A percentile compares a stretch with the other conserved stretches of the same genome.
phyloP scores from a whole-genome alignment of 202 grass and related monocot genomes.

The Brachypodium distachyon region DNA sequence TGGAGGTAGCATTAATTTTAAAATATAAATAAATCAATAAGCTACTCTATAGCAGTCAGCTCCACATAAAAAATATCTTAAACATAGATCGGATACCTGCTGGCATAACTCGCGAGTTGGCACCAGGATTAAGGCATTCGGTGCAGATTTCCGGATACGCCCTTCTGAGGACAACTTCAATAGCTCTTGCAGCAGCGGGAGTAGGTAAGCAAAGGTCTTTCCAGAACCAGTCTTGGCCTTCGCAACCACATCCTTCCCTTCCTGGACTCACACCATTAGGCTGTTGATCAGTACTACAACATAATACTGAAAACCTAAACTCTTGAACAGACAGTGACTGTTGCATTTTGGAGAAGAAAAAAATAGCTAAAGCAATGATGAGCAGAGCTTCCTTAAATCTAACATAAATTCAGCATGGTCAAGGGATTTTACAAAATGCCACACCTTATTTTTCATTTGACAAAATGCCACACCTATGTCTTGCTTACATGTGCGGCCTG shows the following conservation, averaged over 20 bases:
- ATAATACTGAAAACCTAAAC: background rate
- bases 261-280: slow-evolving; percentile 40
- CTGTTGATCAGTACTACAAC: background rate
- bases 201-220: slow-evolving; percentile 88
- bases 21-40: background rate
- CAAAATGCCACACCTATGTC: too few relatives aligned
- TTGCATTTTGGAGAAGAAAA: background rate
- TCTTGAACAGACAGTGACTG: background rate
- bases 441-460: too few relatives aligned
- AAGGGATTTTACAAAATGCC: too few relatives aligned
- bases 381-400: background rate
- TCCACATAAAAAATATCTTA: background rate
- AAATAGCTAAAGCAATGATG: background rate
- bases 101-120: slow-evolving; percentile 86
- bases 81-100: slow-evolving; percentile 36
- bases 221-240: slow-evolving; percentile 89
- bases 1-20: too few relatives aligned
- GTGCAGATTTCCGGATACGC: slow-evolving; percentile 41
- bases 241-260: slow-evolving; percentile 89
- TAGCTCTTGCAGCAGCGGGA: slow-evolving; percentile 75
- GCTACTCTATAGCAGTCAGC: background rate
- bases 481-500: too few relatives aligned
- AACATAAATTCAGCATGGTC: background rate
- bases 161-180: slow-evolving; percentile 68
- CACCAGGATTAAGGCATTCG: slow-evolving; percentile 76